Evolutionary conservation across 2,329 filamentous ascomycete genomes (phyloP).

Genomic region (Pezicula neosporulosa): DNA sequence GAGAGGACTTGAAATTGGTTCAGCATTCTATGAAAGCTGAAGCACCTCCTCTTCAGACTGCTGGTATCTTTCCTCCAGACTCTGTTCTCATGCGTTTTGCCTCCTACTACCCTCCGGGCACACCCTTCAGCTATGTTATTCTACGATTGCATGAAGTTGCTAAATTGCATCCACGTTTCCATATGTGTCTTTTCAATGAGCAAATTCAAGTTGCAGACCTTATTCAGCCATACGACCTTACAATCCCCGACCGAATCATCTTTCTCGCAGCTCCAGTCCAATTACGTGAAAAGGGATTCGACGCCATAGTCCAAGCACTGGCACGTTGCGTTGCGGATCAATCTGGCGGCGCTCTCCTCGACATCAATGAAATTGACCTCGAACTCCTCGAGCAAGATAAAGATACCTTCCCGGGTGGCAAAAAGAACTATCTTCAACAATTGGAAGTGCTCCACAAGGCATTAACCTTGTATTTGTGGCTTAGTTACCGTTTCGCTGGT

Average conservation of each 20-base stretch:
- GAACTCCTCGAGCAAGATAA: conserved; percentile 62
- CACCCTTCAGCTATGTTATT: conserved; percentile 81
- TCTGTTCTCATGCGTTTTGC: conserved; percentile 72
- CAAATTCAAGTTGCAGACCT: conserved; percentile 64
- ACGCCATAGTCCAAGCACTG: conserved; percentile 55
- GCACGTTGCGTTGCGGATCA: conserved; percentile 69
- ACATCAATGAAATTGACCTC: conserved; percentile 67
- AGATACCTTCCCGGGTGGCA: conserved; percentile 33
- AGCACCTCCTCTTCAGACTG: conserved; percentile 62
- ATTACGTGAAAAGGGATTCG: conserved; percentile 45
- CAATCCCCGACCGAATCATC: conserved; percentile 69
- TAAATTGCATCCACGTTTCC: conserved; percentile 61
- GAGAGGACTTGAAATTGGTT: conserved; percentile 63
- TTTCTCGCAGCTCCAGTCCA: conserved; percentile 70
- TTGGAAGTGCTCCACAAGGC: conserved; percentile 79
- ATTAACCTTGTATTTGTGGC: conserved; percentile 86
- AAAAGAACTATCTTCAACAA: conserved; percentile 48
- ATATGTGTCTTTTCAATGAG: conserved; percentile 63
- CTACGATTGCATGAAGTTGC: conserved; percentile 66
- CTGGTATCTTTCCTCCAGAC: conserved; percentile 72
- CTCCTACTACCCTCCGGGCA: conserved; percentile 74
- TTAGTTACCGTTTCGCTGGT: conserved; percentile 83
- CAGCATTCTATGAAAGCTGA: conserved; percentile 59
- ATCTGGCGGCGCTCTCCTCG: conserved; percentile 63
- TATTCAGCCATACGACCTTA: conserved; percentile 70